Conservation (phyloP, 2,329 filamentous ascomycete species). For the Aspergillus sojae region DNA sequence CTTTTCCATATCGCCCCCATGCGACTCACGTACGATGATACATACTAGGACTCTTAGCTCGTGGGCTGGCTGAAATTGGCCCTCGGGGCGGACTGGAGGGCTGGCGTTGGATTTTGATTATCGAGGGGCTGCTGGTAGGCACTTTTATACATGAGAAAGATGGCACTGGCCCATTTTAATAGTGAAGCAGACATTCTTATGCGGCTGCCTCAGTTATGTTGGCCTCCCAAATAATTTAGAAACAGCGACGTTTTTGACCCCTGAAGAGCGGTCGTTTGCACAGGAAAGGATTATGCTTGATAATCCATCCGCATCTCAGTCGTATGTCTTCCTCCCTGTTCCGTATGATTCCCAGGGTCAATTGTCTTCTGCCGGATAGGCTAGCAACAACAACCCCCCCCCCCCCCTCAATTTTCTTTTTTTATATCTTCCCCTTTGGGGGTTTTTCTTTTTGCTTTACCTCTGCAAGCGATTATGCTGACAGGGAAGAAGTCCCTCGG, state of each 20-base stretch:
- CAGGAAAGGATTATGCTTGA: constrained; percentile 48
- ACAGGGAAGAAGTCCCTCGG: constrained; percentile 18
- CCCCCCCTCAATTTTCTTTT: too few relatives aligned
- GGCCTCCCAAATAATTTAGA: constrained; percentile 60
- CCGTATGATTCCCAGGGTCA: neutral
- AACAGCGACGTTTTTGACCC: constrained; percentile 57
- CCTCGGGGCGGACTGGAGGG: constrained; percentile 55
- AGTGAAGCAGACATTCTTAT: constrained; percentile 52
- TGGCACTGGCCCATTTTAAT: neutral
- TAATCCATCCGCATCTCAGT: constrained; percentile 28
- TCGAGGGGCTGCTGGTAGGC: constrained; percentile 54
- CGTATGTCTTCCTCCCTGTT: constrained; percentile 24
- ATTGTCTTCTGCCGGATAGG: neutral
- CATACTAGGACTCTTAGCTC: constrained; percentile 56
- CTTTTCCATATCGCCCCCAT: neutral
- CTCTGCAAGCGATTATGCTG: neutral
- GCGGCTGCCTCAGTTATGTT: constrained; percentile 56
- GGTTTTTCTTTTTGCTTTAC: neutral
- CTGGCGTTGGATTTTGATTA: constrained; percentile 67
- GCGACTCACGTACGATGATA: neutral
- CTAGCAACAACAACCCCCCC: neutral
- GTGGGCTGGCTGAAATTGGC: constrained; percentile 63
- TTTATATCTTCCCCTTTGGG: too few relatives aligned
- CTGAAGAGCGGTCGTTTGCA: constrained; percentile 56
- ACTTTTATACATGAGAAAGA: neutral